Evolutionary conservation across 176 grass and related monocot species (phyloP), one percentile per base, ranked within the genome.

Genomic region (Zea luxurians): DNA sequence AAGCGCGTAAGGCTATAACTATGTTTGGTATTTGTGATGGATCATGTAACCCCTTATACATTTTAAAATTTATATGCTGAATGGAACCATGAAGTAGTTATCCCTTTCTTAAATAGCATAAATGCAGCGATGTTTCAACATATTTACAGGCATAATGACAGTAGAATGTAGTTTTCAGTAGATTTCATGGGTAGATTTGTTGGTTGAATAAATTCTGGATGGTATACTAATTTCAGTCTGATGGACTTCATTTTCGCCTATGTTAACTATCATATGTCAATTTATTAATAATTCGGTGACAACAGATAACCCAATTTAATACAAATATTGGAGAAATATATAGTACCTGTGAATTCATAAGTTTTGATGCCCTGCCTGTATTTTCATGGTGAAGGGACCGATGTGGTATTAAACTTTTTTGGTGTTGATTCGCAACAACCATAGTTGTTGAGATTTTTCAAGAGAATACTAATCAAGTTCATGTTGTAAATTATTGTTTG

Each of bases 281-380:
- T 78, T 73, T 47, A 13, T 47, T 69, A 4, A 80, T 80, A 46
- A 50, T n/a, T 55, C 59, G 10, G n/a, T 68, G 7, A 27, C 44
- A 64, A 53, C 34, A 8, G 64, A 67, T 37, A 85, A 10, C 4
- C 2, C 48, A 16, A 52, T 62, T 61, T 69, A 4, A 15, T 38
- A 40, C 38, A 40, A 0, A 1, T 34, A 65, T 11, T 46, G 10
- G 15, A 54, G 7, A 27, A 34, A 13, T 18, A 27, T 4, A 48
- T 9, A 5, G 1, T 11, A 10, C 42, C 10, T 4, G 17, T 13
- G 21, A 16, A 0, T 48, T 82, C 59, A 13, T 42, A 37, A 47
- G 55, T 59, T 42, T 71, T 75, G 13, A 3, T 11, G 36, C 35
- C 35, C 35, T 66, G 45, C 10, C 5, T 20, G 13, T 2, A 8